These are phyloP conservation scores for Chalaropsis thielavioides DNA, from an alignment of 2,329 filamentous ascomycete species.

Conservation along the genomic window DNA sequence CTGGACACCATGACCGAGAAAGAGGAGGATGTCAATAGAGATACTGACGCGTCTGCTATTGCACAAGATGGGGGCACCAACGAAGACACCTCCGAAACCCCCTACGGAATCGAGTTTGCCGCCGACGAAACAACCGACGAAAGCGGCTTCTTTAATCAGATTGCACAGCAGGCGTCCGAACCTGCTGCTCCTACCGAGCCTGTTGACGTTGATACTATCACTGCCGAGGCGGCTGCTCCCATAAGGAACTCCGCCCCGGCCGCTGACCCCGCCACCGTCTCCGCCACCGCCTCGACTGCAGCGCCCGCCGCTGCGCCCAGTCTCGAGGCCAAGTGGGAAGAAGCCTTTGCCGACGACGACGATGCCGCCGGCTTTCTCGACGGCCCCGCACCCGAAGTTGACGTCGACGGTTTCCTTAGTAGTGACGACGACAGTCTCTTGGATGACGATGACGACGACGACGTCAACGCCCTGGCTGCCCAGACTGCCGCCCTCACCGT, in stretches of 20 bases:
- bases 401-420: conserved; percentile 53
- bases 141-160: conserved; percentile 5
- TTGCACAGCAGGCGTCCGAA: conserved; percentile 10
- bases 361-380: conserved; percentile 46
- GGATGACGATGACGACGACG: conserved; percentile 47
- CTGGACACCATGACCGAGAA: conserved; percentile 23
- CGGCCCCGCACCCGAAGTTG: conserved; percentile 34
- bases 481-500: background rate
- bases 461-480: conserved; percentile 19
- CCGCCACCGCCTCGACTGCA: no score
- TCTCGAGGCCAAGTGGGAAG: conserved; percentile 68
- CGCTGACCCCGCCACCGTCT: no score
- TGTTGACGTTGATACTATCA: conserved; percentile 24
- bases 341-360: conserved; percentile 61
- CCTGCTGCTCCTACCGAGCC: conserved; percentile 28
- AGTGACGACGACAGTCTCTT: conserved; percentile 80
- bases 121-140: background rate
- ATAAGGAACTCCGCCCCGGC: no score
- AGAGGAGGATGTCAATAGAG: conserved; percentile 20
- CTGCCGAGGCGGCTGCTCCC: no score
- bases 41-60: no score
- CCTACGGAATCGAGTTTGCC: background rate
- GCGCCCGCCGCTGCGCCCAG: background rate
- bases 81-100: background rate
- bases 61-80: no score